Evolutionary conservation across 2,329 filamentous ascomycete genomes (phyloP).

Genomic region (Immersiporthe knoxdaviesiana): DNA sequence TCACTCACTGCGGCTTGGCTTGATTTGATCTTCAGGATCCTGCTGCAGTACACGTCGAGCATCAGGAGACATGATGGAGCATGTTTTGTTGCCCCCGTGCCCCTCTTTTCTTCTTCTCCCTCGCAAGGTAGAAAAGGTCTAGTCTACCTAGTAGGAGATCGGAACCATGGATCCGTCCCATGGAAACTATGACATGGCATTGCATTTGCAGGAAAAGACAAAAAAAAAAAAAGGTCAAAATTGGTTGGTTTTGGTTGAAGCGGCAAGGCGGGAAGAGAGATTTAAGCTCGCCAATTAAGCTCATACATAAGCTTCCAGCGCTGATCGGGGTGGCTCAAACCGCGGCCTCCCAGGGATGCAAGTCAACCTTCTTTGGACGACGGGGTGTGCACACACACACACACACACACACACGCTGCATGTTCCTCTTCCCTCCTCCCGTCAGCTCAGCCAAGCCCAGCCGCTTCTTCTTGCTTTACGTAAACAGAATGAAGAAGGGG

Average conservation of each 20-base stretch:
- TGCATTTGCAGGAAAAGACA: not conserved
- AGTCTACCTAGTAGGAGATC: not conserved
- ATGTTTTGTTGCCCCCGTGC: too few species aligned
- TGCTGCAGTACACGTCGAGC: constrained; percentile 1
- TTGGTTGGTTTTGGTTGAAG: not conserved
- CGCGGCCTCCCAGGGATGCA: constrained; percentile 24
- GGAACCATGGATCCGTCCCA: not conserved
- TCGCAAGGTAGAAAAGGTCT: not conserved
- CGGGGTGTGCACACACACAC: constrained; percentile 7
- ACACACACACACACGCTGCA: too few species aligned
- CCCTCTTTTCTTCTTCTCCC: not conserved
- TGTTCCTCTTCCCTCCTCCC: constrained; percentile 4
- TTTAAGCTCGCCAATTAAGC: constrained; percentile 29
- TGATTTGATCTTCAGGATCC: not conserved
- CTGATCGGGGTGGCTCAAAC: constrained; percentile 18
- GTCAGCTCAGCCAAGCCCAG: too few species aligned
- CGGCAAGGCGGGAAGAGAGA: not conserved
- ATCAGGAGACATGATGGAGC: not conserved
- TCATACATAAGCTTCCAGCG: constrained; percentile 30
- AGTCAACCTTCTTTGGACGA: constrained; percentile 29
- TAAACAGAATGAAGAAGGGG: not conserved
- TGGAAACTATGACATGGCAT: not conserved
- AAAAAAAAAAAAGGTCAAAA: not conserved
- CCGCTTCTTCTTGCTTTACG: constrained; percentile 4
- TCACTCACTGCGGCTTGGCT: not conserved